These are phyloP conservation scores for Erodium moschatum DNA, from an alignment of 441 rosid species.

Conservation along the genomic window DNA sequence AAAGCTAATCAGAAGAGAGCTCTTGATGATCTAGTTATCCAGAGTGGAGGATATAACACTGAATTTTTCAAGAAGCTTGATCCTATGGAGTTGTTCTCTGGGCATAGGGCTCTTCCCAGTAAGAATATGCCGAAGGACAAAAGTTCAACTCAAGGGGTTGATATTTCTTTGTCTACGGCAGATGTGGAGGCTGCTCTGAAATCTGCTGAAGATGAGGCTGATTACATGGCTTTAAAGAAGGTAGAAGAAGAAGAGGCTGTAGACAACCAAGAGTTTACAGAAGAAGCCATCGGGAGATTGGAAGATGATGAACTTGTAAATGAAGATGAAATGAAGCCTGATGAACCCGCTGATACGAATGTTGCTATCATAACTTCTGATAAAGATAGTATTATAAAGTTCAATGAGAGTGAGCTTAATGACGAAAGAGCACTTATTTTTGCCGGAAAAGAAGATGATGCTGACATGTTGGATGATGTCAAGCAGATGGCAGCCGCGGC, in stretches of 20 bases:
- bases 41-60: slow-evolving; percentile 94
- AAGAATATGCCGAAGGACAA: slow-evolving; percentile 57
- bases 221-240: slow-evolving; percentile 97
- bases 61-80: slow-evolving; percentile 99
- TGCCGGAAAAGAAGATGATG: slow-evolving; percentile 71
- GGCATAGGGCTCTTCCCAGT: slow-evolving; percentile 50
- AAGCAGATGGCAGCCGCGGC: slow-evolving; percentile 95
- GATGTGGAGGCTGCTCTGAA: slow-evolving; percentile 99
- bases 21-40: slow-evolving; percentile 95
- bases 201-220: slow-evolving; percentile 98
- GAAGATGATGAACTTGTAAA: slow-evolving; percentile 87
- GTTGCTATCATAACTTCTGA: slow-evolving; percentile 27
- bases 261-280: slow-evolving; percentile 96
- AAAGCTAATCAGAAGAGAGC: slow-evolving; percentile 99
- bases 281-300: slow-evolving; percentile 76
- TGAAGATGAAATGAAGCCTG: slow-evolving; percentile 77
- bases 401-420: slow-evolving; percentile 29
- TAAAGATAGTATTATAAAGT: slow-evolving; percentile 36
- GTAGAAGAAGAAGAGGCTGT: slow-evolving; percentile 99
- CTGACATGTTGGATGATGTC: slow-evolving; percentile 87
- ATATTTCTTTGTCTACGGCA: slow-evolving; percentile 65
- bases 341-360: slow-evolving; percentile 61
- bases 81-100: slow-evolving; percentile 94
- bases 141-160: slow-evolving; percentile 36
- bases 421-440: slow-evolving; percentile 54